phyloP scores from a whole-genome alignment of 2,329 filamentous ascomycete species.

The Aureobasidium sp. region DNA sequence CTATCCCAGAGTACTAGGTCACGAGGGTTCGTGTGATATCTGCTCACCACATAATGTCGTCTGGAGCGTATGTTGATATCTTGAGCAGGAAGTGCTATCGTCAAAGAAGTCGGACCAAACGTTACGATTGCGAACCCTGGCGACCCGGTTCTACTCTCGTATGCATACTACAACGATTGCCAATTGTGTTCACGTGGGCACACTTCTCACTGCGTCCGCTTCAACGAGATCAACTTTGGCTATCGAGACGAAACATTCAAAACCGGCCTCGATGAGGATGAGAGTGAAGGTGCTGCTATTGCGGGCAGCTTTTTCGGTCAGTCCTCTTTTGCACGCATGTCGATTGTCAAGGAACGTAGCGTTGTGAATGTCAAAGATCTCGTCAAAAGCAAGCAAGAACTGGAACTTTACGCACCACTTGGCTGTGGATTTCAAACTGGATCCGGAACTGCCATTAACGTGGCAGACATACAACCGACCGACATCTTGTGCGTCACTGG shows the following conservation, averaged over 20 bases:
- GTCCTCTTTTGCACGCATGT: slow-evolving; percentile 47
- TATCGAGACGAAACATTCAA: too few species aligned
- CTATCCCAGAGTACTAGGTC: slow-evolving; percentile 57
- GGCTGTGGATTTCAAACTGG: slow-evolving; percentile 56
- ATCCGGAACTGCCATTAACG: slow-evolving; percentile 45
- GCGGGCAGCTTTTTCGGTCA: slow-evolving; percentile 55
- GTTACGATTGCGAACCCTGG: slow-evolving; percentile 48
- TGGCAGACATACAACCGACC: slow-evolving; percentile 38
- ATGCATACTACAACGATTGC: slow-evolving; percentile 53
- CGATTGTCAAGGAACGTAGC: slow-evolving; percentile 43
- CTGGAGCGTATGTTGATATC: too few species aligned
- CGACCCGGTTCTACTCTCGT: slow-evolving; percentile 55
- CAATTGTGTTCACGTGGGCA: slow-evolving; percentile 52
- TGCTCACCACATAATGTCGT: too few species aligned
- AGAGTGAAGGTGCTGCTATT: too few species aligned
- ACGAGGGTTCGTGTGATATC: slow-evolving; percentile 50
- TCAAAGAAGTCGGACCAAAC: slow-evolving; percentile 47
- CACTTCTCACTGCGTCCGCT: too few species aligned
- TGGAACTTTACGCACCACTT: slow-evolving; percentile 50
- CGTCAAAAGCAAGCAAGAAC: slow-evolving; percentile 42
- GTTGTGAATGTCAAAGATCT: slow-evolving; percentile 47
- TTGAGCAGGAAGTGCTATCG: slow-evolving; percentile 50
- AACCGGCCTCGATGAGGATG: too few species aligned
- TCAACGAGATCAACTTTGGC: too few species aligned
- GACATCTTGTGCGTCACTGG: slow-evolving; percentile 50